phyloP scores from a whole-genome alignment of 768 basidiomycete species.

The Paxillus ammoniavirescens region DNA sequence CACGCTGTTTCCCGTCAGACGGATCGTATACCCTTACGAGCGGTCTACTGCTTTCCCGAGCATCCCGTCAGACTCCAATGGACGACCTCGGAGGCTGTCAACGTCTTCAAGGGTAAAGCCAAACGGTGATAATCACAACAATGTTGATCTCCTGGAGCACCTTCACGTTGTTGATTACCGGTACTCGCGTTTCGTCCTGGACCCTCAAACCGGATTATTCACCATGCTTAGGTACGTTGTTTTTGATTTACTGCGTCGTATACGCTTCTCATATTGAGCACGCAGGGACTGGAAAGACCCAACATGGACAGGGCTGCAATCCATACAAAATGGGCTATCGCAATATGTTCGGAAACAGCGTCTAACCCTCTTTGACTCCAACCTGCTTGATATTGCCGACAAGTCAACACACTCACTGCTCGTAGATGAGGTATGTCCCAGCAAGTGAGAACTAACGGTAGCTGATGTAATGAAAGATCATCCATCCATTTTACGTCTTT shows the following conservation, averaged over 20 bases:
- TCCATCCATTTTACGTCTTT: conserved; percentile 98
- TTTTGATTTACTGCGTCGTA: neutral
- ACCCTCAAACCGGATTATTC: conserved; percentile 82
- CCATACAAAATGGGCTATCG: conserved; percentile 65
- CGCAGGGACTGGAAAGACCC: conserved; percentile 89
- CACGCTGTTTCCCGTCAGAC: conserved; percentile 68
- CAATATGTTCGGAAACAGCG: conserved; percentile 60
- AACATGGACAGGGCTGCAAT: conserved; percentile 58
- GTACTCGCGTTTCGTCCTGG: conserved; percentile 86
- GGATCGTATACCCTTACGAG: conserved; percentile 71
- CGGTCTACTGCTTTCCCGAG: conserved; percentile 77
- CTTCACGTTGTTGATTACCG: conserved; percentile 85
- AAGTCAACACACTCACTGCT: conserved; percentile 78
- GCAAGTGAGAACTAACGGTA: neutral
- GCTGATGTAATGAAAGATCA: conserved; percentile 49
- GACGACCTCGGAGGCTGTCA: conserved; percentile 17
- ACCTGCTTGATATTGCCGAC: conserved; percentile 86
- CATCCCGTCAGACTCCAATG: conserved; percentile 30
- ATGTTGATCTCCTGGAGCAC: conserved; percentile 41
- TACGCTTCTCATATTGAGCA: conserved; percentile 4
- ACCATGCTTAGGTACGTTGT: conserved; percentile 67
- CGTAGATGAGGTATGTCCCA: conserved; percentile 77
- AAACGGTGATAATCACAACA: conserved; percentile 31
- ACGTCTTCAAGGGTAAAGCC: conserved; percentile 27
- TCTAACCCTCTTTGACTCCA: conserved; percentile 72